These are phyloP conservation scores for Diplodia intermedia DNA, from an alignment of 2,329 filamentous ascomycete species.

Conservation along the genomic window DNA sequence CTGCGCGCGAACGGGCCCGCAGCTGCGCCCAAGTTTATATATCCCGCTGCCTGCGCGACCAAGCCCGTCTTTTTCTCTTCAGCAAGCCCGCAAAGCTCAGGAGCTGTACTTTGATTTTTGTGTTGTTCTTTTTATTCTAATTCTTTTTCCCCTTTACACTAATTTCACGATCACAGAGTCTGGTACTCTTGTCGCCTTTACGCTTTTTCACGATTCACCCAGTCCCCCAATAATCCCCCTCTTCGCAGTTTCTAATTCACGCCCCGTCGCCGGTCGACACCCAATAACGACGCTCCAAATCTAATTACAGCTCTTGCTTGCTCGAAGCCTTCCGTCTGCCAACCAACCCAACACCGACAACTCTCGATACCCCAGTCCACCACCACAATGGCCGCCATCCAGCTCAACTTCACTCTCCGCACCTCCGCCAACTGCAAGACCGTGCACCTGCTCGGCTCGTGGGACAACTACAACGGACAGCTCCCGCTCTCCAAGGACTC, in stretches of 20 bases:
- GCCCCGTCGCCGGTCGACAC: constrained; percentile 51
- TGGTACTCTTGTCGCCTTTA: constrained; percentile 35
- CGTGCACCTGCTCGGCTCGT: constrained; percentile 95
- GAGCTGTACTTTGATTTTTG: constrained; percentile 56
- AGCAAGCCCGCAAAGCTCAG: constrained; percentile 60
- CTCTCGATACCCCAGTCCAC: constrained; percentile 35
- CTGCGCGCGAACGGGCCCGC: constrained; percentile 10
- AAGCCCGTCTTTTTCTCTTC: constrained; percentile 47
- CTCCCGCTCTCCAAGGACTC: constrained; percentile 92
- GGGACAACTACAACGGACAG: constrained; percentile 96
- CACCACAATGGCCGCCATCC: constrained; percentile 79
- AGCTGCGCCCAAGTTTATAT: constrained; percentile 27
- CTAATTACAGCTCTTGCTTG: constrained; percentile 34
- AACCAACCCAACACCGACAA: constrained; percentile 32
- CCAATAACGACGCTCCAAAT: constrained; percentile 28
- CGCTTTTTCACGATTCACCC: constrained; percentile 35
- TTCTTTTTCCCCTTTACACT: constrained; percentile 29
- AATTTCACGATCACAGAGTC: constrained; percentile 34
- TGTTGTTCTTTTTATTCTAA: constrained; percentile 48
- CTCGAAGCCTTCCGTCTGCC: constrained; percentile 33
- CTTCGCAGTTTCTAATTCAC: constrained; percentile 44
- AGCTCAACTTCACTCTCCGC: constrained; percentile 94
- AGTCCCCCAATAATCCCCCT: constrained; percentile 34
- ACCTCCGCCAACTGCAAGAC: constrained; percentile 97
- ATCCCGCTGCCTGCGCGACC: constrained; percentile 27